Evolutionary conservation across 768 basidiomycete genomes (phyloP).

Genomic region (Roridomyces roridus): DNA sequence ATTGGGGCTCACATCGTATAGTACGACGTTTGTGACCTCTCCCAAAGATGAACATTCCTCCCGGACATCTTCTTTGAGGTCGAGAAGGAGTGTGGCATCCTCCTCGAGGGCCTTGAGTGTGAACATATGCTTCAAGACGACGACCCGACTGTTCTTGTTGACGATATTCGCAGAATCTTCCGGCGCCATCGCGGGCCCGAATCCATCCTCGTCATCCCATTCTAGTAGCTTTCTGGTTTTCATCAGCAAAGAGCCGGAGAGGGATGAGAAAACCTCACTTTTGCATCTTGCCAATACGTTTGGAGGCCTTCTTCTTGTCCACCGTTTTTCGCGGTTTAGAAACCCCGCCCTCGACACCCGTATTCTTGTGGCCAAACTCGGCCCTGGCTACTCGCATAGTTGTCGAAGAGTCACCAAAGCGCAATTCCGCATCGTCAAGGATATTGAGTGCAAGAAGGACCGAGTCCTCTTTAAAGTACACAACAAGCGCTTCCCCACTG

Average conservation of each 20-base stretch:
- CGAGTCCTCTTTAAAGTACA: slow-evolving; percentile 98
- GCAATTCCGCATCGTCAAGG: slow-evolving; percentile 90
- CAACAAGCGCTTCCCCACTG: slow-evolving; percentile 93
- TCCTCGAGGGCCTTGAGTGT: slow-evolving; percentile 83
- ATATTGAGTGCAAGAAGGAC: slow-evolving; percentile 84
- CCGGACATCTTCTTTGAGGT: slow-evolving; percentile 95
- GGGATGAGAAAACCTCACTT: slow-evolving; percentile 55
- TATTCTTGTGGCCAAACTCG: slow-evolving; percentile 76
- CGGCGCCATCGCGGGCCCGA: slow-evolving; percentile 71
- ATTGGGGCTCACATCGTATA: slow-evolving; percentile 87
- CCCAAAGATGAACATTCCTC: slow-evolving; percentile 91
- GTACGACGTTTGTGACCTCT: slow-evolving; percentile 92
- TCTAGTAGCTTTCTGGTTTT: slow-evolving; percentile 81
- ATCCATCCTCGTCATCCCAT: slow-evolving; percentile 95
- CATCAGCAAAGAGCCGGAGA: neutral
- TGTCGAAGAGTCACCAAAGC: slow-evolving; percentile 78
- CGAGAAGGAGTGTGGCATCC: slow-evolving; percentile 84
- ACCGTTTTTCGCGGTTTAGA: slow-evolving; percentile 65
- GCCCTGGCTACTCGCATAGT: slow-evolving; percentile 79
- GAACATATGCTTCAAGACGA: slow-evolving; percentile 97
- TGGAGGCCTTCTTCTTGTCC: slow-evolving; percentile 80
- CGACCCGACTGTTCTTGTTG: slow-evolving; percentile 75
- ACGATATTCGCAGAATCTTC: slow-evolving; percentile 52
- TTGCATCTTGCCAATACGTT: slow-evolving; percentile 85
- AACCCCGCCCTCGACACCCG: slow-evolving; percentile 40